A percentile compares a stretch with the other conserved stretches of the same genome.
Evolutionary conservation across 2,329 filamentous ascomycete species (phyloP).

Genomic region (Coniochaeta pulveracea): DNA sequence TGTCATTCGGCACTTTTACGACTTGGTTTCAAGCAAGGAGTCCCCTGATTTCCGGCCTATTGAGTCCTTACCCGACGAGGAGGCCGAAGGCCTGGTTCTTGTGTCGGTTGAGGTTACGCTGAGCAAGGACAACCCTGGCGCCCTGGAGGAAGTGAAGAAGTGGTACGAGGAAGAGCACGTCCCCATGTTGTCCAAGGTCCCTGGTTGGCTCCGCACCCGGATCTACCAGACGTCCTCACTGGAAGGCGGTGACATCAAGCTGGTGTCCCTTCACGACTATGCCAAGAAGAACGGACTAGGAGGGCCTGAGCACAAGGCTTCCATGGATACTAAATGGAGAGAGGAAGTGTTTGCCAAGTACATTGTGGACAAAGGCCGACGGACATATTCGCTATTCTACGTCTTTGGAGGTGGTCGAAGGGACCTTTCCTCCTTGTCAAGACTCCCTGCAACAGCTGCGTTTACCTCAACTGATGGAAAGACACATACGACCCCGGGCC

Average conservation of each 20-base stretch:
- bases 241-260: slow-evolving; percentile 42
- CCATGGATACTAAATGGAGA: slow-evolving; percentile 51
- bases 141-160: slow-evolving; percentile 42
- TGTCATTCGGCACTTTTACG: slow-evolving; percentile 61
- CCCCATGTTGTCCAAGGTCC: slow-evolving; percentile 57
- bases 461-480: slow-evolving; percentile 44
- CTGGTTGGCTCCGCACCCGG: slow-evolving; percentile 68
- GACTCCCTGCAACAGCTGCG: slow-evolving; percentile 29
- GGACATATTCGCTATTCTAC: slow-evolving; percentile 64
- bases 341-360: slow-evolving; percentile 46
- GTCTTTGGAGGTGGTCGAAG: slow-evolving; percentile 66
- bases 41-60: slow-evolving; percentile 44
- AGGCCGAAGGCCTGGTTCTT: slow-evolving; percentile 48
- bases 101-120: slow-evolving; percentile 50
- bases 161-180: slow-evolving; percentile 73
- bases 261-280: slow-evolving; percentile 64
- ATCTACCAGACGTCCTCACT: slow-evolving; percentile 57
- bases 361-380: slow-evolving; percentile 43
- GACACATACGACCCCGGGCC: slow-evolving; percentile 41
- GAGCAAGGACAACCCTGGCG: slow-evolving; percentile 30
- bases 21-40: slow-evolving; percentile 47
- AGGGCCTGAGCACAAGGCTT: slow-evolving; percentile 51
- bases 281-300: slow-evolving; percentile 53
- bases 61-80: slow-evolving; percentile 47
- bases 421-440: slow-evolving; percentile 48